These are phyloP conservation scores for Phytophthora pluvialis DNA, from an alignment of 352 stramenopile species.

Conservation along the genomic window DNA sequence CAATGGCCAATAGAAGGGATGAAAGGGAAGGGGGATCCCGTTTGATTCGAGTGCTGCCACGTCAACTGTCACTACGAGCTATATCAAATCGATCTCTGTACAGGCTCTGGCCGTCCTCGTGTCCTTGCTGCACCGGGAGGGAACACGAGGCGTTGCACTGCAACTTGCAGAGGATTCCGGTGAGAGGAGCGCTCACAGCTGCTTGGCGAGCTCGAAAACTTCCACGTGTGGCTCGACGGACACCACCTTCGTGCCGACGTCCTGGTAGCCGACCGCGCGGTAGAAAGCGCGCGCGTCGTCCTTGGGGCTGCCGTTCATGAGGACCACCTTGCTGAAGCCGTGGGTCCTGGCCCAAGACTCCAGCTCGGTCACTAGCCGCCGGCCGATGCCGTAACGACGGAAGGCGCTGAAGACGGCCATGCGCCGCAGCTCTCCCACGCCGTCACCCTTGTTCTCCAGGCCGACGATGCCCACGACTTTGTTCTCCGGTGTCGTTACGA, in stretches of 20 bases:
- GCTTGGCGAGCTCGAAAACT: constrained; percentile 44
- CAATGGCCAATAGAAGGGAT: constrained; percentile 7
- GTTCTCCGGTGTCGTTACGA: constrained; percentile 35
- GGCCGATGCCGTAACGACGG: constrained; percentile 47
- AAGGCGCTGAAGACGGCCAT: constrained; percentile 48
- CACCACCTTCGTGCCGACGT: constrained; percentile 32
- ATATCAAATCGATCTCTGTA: background rate
- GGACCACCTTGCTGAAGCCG: constrained; percentile 36
- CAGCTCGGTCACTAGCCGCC: constrained; percentile 42
- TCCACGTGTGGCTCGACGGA: constrained; percentile 41
- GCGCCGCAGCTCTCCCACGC: constrained; percentile 47
- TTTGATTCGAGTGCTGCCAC: constrained; percentile 6
- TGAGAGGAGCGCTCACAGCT: constrained; percentile 27
- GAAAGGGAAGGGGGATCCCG: background rate
- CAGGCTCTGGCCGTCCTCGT: background rate
- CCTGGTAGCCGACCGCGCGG: constrained; percentile 37
- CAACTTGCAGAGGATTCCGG: too few species aligned
- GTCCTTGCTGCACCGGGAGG: constrained; percentile 14
- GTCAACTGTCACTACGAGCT: background rate
- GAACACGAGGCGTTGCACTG: background rate
- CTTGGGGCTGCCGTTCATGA: constrained; percentile 48
- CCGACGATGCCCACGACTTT: constrained; percentile 50
- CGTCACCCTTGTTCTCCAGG: constrained; percentile 41
- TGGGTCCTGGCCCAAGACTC: constrained; percentile 47
- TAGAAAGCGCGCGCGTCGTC: constrained; percentile 48